Conservation (phyloP, 2,329 filamentous ascomycete genomes). For the Capronia epimyces region DNA sequence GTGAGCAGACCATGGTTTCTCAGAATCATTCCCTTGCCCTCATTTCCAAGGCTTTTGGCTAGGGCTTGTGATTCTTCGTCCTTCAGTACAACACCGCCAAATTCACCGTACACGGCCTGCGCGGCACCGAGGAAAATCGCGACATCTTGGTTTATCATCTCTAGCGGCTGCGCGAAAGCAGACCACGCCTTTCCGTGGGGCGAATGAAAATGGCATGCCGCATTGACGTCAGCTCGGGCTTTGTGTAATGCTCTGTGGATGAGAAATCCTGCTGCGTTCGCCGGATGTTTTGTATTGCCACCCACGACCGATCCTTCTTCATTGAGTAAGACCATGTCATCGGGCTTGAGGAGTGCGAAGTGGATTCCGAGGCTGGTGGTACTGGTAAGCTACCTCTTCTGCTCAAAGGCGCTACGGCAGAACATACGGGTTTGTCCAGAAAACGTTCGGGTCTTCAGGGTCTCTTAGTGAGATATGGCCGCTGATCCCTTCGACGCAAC, state of each 20-base stretch:
- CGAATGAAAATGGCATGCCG: slow-evolving; percentile 66
- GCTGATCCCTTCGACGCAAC: slow-evolving; percentile 63
- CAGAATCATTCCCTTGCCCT: slow-evolving; percentile 58
- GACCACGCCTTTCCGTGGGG: slow-evolving; percentile 63
- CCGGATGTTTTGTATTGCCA: slow-evolving; percentile 52
- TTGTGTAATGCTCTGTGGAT: slow-evolving; percentile 66
- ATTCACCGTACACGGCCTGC: slow-evolving; percentile 60
- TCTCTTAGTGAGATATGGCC: slow-evolving; percentile 65
- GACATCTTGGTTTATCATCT: slow-evolving; percentile 57
- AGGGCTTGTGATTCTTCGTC: slow-evolving; percentile 61
- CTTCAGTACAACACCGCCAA: slow-evolving; percentile 59
- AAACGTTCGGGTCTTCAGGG: slow-evolving; percentile 55
- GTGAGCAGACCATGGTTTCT: slow-evolving; percentile 69
- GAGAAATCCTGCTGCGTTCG: slow-evolving; percentile 63
- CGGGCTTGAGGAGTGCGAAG: slow-evolving; percentile 59
- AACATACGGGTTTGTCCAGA: slow-evolving; percentile 61
- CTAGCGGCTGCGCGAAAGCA: slow-evolving; percentile 57
- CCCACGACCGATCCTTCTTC: slow-evolving; percentile 59
- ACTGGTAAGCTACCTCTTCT: too few species aligned
- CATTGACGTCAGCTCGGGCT: slow-evolving; percentile 59
- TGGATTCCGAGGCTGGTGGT: slow-evolving; percentile 49
- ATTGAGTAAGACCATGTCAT: slow-evolving; percentile 63
- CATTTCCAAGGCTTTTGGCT: slow-evolving; percentile 54
- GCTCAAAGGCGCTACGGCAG: background rate
- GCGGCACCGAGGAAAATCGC: slow-evolving; percentile 42